Conservation (phyloP, 768 basidiomycete species). For the Hydnum rufescens region DNA sequence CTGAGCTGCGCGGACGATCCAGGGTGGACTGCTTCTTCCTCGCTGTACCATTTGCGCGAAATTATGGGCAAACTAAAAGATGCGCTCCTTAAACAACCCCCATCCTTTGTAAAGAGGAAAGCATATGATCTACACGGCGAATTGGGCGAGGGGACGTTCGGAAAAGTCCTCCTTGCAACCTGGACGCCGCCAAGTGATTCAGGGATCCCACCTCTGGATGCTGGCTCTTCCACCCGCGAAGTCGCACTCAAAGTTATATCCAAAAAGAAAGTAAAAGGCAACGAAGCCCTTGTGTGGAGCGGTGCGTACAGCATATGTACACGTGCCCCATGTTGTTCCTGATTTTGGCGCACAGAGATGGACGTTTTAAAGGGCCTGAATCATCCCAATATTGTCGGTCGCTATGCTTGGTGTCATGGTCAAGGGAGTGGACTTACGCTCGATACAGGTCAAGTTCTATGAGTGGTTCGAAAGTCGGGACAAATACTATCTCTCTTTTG, state of each 20-base stretch:
- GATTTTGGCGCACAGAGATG: conserved; percentile 37
- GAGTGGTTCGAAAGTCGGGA: conserved; percentile 90
- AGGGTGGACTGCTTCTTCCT: too few species aligned
- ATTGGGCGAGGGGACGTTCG: conserved; percentile 73
- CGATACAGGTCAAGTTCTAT: conserved; percentile 68
- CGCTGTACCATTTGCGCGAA: not conserved
- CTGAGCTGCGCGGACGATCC: too few species aligned
- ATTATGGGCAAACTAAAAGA: conserved; percentile 10
- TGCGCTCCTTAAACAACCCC: conserved; percentile 52
- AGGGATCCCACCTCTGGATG: conserved; percentile 11
- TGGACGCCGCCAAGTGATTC: conserved; percentile 18
- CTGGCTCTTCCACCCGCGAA: conserved; percentile 32
- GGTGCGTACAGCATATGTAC: not conserved
- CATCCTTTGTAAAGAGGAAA: conserved; percentile 76
- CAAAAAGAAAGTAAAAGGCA: conserved; percentile 90
- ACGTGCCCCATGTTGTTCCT: not conserved
- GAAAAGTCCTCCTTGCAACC: conserved; percentile 59
- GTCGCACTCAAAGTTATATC: conserved; percentile 81
- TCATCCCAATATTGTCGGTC: conserved; percentile 74
- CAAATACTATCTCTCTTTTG: conserved; percentile 91
- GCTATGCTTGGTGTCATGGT: conserved; percentile 4
- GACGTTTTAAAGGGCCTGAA: conserved; percentile 74
- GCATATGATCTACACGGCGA: conserved; percentile 47
- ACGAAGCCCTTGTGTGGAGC: conserved; percentile 70
- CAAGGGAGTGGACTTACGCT: not conserved